Evolutionary conservation across 2,329 filamentous ascomycete species (phyloP), one percentile per base, ranked within the genome.

Genomic region (Pezizomycotina sp.): DNA sequence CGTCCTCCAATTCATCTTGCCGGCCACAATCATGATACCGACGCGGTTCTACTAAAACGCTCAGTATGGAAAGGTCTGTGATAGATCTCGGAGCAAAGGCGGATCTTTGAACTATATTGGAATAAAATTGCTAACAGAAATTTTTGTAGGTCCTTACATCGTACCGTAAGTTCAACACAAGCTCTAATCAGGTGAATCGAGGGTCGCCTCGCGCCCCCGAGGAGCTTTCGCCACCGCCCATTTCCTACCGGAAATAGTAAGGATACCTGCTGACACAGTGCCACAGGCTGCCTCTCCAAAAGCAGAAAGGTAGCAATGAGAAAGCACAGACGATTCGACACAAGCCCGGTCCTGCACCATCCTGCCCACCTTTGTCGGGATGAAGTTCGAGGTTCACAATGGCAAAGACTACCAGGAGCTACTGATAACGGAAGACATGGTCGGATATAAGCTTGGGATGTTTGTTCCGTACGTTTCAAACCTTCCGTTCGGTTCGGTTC

Each of bases 371-470:
- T 92, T 92, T 56, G 81, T 93, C 35, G 83, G 83, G 9, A 63
- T 92, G 52, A 75, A 73, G 56, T 93, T 93, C 58, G 77, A 84
- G 59, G 71, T 93, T 42, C 77, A 93, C 62, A 92, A 92, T 57
- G 84, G 84, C 53, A 92, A 89, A 63, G 69, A 68, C 20, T 92
- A 92, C 59, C 62, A 76, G 50, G 79, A 89, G 49, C 67, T 92
- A 36, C 68, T 66, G 48, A 78, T 93, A 46, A 92, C 83, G 10
- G 84, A 92, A 57, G 80, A 92, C 53, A 93, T 93, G 84, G 84
- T 93, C 31, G 84, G 84, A 35, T 78, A 89, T 60, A 93, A 92
- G 62, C 66, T 93, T 49, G 84, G 84, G 51, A 84, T 93, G 61
- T 93, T 92, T 57, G 74, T 82, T 45, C 64, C 71, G 83, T 92